Conservation (phyloP, 345 rosid genomes). For the Triadica sebifera region DNA sequence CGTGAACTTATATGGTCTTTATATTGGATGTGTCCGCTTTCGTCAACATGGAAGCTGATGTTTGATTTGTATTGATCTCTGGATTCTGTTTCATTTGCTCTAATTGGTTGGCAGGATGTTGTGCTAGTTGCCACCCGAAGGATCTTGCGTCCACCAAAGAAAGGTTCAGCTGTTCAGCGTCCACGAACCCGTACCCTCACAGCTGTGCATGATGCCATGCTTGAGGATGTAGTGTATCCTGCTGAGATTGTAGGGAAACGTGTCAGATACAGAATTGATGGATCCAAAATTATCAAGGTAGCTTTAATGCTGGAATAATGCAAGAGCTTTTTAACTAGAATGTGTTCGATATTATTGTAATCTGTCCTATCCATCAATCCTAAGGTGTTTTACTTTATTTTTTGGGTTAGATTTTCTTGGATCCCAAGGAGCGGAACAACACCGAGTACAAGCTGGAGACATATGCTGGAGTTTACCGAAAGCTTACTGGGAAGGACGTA, state of each 20-base stretch:
- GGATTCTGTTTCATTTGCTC: not conserved
- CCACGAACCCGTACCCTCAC: constrained; percentile 84
- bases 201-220: constrained; percentile 74
- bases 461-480: constrained; percentile 72
- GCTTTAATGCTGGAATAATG: not conserved
- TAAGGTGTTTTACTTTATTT: not conserved
- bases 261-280: constrained; percentile 70
- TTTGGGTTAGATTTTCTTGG: constrained; percentile 58
- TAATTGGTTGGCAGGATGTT: constrained; percentile 49
- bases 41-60: not conserved
- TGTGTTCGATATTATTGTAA: not conserved
- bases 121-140: constrained; percentile 68
- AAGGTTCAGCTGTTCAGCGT: constrained; percentile 83
- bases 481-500: constrained; percentile 81
- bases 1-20: not conserved
- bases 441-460: constrained; percentile 82
- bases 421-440: constrained; percentile 73
- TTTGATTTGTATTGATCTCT: not conserved
- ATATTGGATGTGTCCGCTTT: not conserved
- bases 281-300: constrained; percentile 75
- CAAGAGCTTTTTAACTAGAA: not conserved
- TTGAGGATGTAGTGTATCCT: constrained; percentile 79
- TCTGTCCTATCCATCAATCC: not conserved
- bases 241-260: constrained; percentile 94
- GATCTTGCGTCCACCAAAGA: constrained; percentile 84